Evolutionary conservation across 2,329 filamentous ascomycete genomes (phyloP), one percentile per base, ranked within the genome.

Genomic region (Clonostachys rhizophaga): DNA sequence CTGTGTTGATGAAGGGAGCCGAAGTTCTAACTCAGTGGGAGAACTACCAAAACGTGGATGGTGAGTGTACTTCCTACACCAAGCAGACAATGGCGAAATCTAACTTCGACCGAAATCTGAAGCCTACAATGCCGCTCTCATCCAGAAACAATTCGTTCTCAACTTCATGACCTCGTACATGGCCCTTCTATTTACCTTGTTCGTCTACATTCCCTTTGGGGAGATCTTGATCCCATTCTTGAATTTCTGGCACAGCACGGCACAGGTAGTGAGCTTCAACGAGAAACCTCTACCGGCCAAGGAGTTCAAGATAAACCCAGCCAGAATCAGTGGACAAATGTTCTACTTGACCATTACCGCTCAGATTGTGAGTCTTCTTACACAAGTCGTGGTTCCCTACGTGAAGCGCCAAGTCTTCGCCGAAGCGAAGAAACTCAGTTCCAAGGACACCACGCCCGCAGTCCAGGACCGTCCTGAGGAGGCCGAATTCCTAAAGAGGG

Each of bases 81-180:
- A 13, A 30, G 5, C 20, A 10, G 24, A 24, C 5, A 10, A 24
- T 42, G 40, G 13, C n/a, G 11, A 13, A 24, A 14, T 12, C 18
- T 24, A 34, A 20, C 14, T 36, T 8, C 7, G 34, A 5, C 16
- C 33, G 9, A 24, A 30, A 17, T 34, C 43, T 30, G 43, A 18
- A 83, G 85, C 84, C 13, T 87, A 96, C 58, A 83, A 95, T 50
- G 82, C 87, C 17, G 87, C 91, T 2, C 80, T 96, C 61, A 89
- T 94, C 1, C 84, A 89, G 49, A 99, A 99, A 72, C 87, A 95
- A 34, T 97, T 99, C 59, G 84, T 97, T 13, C 81, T 97, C 59
- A 95, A 96, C 71, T 96, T 96, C 68, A 92, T 97, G 67, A 95
- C 91, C 6, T 95, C 91, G 0, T 97, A 96, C 63, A 83, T 95